Conservation (phyloP, 2,329 filamentous ascomycete species). For the Hansfordia pulvinata region DNA sequence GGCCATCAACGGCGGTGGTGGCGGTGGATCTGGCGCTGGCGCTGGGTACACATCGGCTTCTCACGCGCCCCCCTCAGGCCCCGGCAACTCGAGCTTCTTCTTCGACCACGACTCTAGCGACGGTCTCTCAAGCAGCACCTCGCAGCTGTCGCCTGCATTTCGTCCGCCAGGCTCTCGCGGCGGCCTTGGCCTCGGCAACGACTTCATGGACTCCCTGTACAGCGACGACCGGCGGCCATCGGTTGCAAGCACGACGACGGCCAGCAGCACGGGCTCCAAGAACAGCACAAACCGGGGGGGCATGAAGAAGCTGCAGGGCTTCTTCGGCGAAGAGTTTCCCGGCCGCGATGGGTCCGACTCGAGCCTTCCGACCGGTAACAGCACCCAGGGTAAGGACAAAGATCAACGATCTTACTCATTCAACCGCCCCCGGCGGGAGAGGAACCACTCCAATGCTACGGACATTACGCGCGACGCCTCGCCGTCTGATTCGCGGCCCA, state of each 20-base stretch:
- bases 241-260: constrained; percentile 70
- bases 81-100: constrained; percentile 51
- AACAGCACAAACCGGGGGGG: constrained; percentile 56
- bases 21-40: constrained; percentile 17
- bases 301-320: constrained; percentile 74
- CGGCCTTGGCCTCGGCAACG: constrained; percentile 37
- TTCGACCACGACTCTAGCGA: constrained; percentile 71
- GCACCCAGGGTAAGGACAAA: constrained; percentile 29
- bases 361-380: constrained; percentile 42
- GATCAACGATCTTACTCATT: constrained; percentile 52
- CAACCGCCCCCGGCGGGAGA: constrained; percentile 50
- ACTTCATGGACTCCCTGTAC: constrained; percentile 49
- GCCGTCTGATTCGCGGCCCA: constrained; percentile 61
- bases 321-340: constrained; percentile 84
- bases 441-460: constrained; percentile 68
- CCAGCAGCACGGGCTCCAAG: constrained; percentile 75
- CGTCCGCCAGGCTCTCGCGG: constrained; percentile 15
- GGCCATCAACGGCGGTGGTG: constrained; percentile 28
- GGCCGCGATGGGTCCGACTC: constrained; percentile 62
- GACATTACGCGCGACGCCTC: constrained; percentile 64
- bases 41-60: too few relatives aligned
- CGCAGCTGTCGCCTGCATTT: constrained; percentile 57
- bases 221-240: constrained; percentile 73
- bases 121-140: constrained; percentile 44
- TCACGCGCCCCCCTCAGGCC: constrained; percentile 20